Evolutionary conservation across 2,329 filamentous ascomycete species (phyloP), one percentile per base, ranked within the genome.

Genomic region (Penicillium sp.): DNA sequence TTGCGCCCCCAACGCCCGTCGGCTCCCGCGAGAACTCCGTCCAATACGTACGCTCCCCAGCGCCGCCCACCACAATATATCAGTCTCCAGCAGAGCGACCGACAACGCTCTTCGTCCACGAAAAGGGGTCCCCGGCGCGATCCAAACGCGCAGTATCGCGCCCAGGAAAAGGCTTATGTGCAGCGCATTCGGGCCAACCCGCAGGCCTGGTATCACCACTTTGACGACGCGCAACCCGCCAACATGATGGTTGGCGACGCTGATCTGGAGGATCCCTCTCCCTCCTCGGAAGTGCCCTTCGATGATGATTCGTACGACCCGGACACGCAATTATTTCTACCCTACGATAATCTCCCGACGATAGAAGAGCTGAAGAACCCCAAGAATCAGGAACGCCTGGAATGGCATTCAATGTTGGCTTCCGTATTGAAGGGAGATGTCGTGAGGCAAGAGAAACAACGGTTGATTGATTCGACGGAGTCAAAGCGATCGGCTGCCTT

Each of bases 391-490:
- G 95, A 98, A 76, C 84, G 94, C 46, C 81, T 99, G 24, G 95
- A 99, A 77, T 99, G 95, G 95, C 93, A 99, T 77, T 92, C 92
- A 3, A 99, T 99, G 95, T 80, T 99, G 57, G 91, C 94, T 60
- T 96, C 94, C 14, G 95, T 99, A 4, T 80, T 99, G 66, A 97
- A 93, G 1, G 95, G 95, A 65, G 95, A 99, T 74, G 95, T 99
- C 9, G 94, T 99, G 58, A 91, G 92, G 69, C 95, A 99, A 76
- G 95, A 99, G 79, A 99, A 99, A 82, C 96, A 96, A 76, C 87
- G 95, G 46, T 77, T 99, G 70, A 95, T 96, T 66, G 93, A 92
- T 47, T 89, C 91, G 64, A 82, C 85, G 50, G 90, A 91, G 47
- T 87, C 92, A 64, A 89, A 90, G 70, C 85, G 86, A 35, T 85